Percentiles rank a stretch among this genome's conserved stretches.
Conservation (phyloP, 805 yeast genomes). For the Grigorovia transvaalensis region DNA sequence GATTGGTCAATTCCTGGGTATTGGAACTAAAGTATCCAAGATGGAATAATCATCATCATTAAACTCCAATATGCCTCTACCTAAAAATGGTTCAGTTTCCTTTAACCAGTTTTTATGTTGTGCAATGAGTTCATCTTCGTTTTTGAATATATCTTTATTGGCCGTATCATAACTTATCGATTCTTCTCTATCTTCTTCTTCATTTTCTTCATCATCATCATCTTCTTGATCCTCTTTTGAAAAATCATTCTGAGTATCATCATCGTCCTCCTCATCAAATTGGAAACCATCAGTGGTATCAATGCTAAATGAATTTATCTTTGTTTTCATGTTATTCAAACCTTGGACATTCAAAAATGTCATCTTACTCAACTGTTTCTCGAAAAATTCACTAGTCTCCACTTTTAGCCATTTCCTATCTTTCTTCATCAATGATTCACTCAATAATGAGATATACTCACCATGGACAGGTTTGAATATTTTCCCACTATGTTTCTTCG, state of each 20-base stretch:
- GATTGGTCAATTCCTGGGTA: conserved; percentile 5
- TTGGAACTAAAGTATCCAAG: conserved; percentile 12
- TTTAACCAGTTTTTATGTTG: not conserved
- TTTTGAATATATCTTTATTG: not conserved
- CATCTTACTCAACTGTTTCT: conserved; percentile 10
- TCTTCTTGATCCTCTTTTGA: not conserved
- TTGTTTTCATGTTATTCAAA: not conserved
- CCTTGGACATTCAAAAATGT: conserved; percentile 7
- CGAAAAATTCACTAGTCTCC: conserved; percentile 4
- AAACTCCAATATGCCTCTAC: not conserved
- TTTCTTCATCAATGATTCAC: conserved; percentile 8
- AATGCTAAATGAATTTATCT: not conserved
- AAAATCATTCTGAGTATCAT: not conserved
- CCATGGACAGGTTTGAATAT: not conserved
- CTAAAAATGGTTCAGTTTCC: not conserved
- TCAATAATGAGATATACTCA: not conserved
- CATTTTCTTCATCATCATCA: not conserved
- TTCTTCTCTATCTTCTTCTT: not conserved
- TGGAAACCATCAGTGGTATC: conserved; percentile 3
- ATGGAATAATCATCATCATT: conserved; percentile 5
- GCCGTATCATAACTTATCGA: no score
- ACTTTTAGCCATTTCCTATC: conserved; percentile 10
- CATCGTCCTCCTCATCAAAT: conserved; percentile 8
- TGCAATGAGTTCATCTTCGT: not conserved
- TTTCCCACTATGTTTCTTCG: conserved; percentile 1